Evolutionary conservation across 2,329 filamentous ascomycete genomes (phyloP).

Genomic region (Apiospora sp.): DNA sequence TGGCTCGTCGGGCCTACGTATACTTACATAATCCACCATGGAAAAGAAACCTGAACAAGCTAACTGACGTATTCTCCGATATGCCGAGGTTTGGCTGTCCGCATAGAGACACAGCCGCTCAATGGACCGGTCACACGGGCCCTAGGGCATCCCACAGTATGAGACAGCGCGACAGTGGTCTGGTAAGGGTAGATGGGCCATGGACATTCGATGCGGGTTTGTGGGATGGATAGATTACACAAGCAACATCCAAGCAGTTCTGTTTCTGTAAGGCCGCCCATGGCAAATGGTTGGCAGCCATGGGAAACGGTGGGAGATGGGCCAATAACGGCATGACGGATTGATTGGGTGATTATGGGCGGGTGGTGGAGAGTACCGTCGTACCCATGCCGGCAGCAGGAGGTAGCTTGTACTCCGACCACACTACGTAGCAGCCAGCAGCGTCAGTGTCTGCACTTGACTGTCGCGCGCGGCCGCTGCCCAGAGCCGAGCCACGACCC

Average conservation of each 20-base stretch:
- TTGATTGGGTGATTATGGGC: slow-evolving; percentile 10
- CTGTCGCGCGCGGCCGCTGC: background rate
- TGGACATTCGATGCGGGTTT: background rate
- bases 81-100: background rate
- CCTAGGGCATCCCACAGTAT: background rate
- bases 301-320: slow-evolving; percentile 10
- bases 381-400: background rate
- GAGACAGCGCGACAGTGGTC: slow-evolving; percentile 1
- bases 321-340: slow-evolving; percentile 8
- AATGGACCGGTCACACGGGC: background rate
- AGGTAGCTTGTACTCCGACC: background rate
- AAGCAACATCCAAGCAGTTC: slow-evolving; percentile 1
- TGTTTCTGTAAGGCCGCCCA: slow-evolving; percentile 8
- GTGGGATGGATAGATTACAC: background rate
- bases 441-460: background rate
- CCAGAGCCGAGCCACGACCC: background rate
- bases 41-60: background rate
- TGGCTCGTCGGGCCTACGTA: background rate
- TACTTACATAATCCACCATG: slow-evolving; percentile 1
- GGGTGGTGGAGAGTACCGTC: background rate
- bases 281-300: too few relatives aligned
- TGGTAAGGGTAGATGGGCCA: background rate
- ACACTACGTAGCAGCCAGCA: slow-evolving; percentile 4
- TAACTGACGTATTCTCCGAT: slow-evolving; percentile 4
- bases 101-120: background rate